phyloP scores from a whole-genome alignment of 176 grass and related monocot species.

The Raddia distichophylla region DNA sequence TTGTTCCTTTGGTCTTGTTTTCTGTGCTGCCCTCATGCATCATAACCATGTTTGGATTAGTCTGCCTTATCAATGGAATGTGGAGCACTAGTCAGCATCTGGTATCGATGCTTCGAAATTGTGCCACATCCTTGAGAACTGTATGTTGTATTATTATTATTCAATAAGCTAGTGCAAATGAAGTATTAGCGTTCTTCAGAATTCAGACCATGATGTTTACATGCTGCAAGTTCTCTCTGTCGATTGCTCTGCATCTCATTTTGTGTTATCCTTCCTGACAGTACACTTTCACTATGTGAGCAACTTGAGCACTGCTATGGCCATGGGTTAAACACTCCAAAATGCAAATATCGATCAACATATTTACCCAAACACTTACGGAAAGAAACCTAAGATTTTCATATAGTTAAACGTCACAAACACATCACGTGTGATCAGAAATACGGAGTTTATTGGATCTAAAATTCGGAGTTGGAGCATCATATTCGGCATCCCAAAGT shows the following conservation, averaged over 20 bases:
- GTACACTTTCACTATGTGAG: neutral
- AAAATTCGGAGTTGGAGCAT: neutral
- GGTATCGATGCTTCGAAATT: slow-evolving; percentile 47
- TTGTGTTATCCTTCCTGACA: neutral
- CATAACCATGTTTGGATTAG: slow-evolving; percentile 35
- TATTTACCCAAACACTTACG: too few relatives aligned
- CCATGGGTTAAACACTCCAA: neutral
- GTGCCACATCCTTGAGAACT: slow-evolving; percentile 58
- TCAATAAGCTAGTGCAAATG: slow-evolving; percentile 50
- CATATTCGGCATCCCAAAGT: neutral
- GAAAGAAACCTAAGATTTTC: neutral
- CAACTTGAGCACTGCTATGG: neutral
- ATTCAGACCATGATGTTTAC: neutral
- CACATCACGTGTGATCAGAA: neutral
- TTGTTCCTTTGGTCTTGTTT: slow-evolving; percentile 45
- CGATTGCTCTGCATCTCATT: neutral
- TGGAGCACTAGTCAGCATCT: slow-evolving; percentile 58
- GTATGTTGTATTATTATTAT: slow-evolving; percentile 28
- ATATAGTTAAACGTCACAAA: neutral
- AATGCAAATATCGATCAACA: neutral
- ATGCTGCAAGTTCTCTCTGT: neutral
- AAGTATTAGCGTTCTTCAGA: slow-evolving; percentile 31
- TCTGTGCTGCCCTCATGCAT: slow-evolving; percentile 22
- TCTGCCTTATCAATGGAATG: slow-evolving; percentile 37
- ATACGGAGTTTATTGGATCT: neutral